Conservation (phyloP, 202 grass and related monocot genomes). For the Eragrostis tef region DNA sequence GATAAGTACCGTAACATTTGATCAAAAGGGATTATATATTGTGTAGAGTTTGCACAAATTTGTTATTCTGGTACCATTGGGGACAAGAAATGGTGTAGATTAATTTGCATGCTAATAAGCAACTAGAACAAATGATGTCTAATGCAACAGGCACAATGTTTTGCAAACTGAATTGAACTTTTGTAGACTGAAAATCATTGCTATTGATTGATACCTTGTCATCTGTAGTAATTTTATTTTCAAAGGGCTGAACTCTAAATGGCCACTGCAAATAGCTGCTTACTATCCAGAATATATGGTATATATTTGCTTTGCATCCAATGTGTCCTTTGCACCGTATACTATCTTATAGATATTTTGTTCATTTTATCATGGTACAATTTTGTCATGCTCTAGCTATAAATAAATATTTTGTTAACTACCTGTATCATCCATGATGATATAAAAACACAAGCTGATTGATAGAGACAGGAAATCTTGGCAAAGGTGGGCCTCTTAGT, state of each 20-base stretch:
- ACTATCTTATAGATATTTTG: too few relatives aligned
- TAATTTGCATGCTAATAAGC: slow-evolving; percentile 16
- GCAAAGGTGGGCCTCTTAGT: too few relatives aligned
- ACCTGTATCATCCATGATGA: background rate
- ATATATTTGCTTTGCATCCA: slow-evolving; percentile 17
- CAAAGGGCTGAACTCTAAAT: background rate
- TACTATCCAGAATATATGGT: slow-evolving; percentile 8
- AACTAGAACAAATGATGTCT: background rate
- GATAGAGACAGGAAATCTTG: slow-evolving; percentile 38
- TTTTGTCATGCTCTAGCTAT: background rate
- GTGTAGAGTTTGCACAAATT: background rate
- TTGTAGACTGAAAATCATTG: slow-evolving; percentile 15
- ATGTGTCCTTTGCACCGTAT: slow-evolving; percentile 9
- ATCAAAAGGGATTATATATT: background rate
- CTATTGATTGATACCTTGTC: slow-evolving; percentile 27
- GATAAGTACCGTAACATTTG: background rate
- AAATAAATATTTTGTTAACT: background rate
- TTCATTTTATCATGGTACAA: too few relatives aligned
- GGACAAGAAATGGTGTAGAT: background rate
- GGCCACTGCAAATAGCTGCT: background rate
- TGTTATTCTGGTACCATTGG: background rate
- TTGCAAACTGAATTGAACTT: slow-evolving; percentile 33
- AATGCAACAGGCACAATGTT: background rate
- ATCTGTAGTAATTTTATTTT: slow-evolving; percentile 19
- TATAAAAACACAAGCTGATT: background rate